Base-by-base conservation (phyloP, 345 rosid genomes). In the Passiflora organensis region DNA sequence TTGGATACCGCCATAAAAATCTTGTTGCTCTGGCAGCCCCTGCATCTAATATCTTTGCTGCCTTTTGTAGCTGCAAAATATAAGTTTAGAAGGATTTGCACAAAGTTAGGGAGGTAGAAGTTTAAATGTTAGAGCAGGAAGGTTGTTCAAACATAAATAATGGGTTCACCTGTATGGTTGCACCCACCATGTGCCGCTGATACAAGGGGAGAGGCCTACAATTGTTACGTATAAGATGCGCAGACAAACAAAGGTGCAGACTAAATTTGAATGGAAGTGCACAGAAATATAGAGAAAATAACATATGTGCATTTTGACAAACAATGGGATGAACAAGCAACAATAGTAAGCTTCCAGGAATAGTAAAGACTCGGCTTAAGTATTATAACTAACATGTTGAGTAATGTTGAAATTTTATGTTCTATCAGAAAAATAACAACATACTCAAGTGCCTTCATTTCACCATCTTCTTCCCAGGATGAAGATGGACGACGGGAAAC, bases 1-100 rank as follows among this genome's bases (percentile, higher is more conserved):
- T 78, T 12, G 99, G 99, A 73, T 93, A 89, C 62, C 85, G 93
- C 97, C 97, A 93, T 48, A 93, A 87, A 73, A 93, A 93, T 69
- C 96, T 76, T 0, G 91, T 93, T 63, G 95, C 99, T 76, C 97
- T 86, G 48, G 85, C 99, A 61, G 95, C 95, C 32, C 97, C 97
- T 2, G 97, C 74, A 70, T 93, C 97, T 67, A 93, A 72, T 25
- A 89, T 51, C 61, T 89, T 93, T 50, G 91, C 97, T 19, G 95
- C 96, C 78, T 82, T 93, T 55, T 89, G 96, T 72, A 93, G 73
- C 99, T 89, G 84, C 66, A 66, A 23, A 38, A 64, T 56, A 55
- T 37, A 64, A 17, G 52, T 60, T 49, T 2, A 3, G 22, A 62
- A 56, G 62, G 34, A 17, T 46, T 32, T 39, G 72, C 32, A 52